phyloP scores from a whole-genome alignment of 2,329 filamentous ascomycete genomes.

The Trichoderma koningiopsis region DNA sequence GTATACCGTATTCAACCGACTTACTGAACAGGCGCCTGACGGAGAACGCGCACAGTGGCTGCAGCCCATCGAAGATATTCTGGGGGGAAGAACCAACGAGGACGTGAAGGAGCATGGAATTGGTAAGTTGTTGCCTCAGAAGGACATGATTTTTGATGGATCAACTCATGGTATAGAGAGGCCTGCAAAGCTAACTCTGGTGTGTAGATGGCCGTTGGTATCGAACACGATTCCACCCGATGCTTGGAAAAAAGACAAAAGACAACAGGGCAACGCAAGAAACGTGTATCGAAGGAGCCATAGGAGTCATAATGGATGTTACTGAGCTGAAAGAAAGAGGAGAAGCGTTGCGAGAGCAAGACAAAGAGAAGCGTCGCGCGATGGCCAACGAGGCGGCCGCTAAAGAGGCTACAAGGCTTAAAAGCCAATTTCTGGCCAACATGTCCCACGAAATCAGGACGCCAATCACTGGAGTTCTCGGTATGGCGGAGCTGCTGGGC shows the following conservation, averaged over 20 bases:
- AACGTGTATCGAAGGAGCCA: conserved; percentile 67
- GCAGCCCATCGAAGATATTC: conserved; percentile 63
- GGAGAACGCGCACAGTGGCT: conserved; percentile 54
- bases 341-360: conserved; percentile 62
- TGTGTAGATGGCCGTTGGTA: conserved; percentile 63
- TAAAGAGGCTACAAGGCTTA: conserved; percentile 77
- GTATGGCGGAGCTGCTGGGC: conserved; percentile 74
- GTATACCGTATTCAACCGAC: conserved; percentile 62
- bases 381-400: conserved; percentile 76
- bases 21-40: conserved; percentile 47
- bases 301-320: conserved; percentile 78
- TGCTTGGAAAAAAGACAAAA: conserved; percentile 58
- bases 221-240: conserved; percentile 70
- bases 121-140: conserved; percentile 39
- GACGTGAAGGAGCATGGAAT: conserved; percentile 66
- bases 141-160: background rate
- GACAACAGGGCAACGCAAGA: conserved; percentile 51
- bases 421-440: conserved; percentile 78
- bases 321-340: conserved; percentile 70
- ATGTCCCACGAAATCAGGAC: conserved; percentile 82
- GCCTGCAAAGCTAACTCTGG: conserved; percentile 10
- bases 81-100: conserved; percentile 61
- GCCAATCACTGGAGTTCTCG: conserved; percentile 78
- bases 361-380: conserved; percentile 68
- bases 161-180: background rate